Base-by-base conservation (phyloP, 108 stramenopile species). In the Aurantiochytrium sp. region DNA sequence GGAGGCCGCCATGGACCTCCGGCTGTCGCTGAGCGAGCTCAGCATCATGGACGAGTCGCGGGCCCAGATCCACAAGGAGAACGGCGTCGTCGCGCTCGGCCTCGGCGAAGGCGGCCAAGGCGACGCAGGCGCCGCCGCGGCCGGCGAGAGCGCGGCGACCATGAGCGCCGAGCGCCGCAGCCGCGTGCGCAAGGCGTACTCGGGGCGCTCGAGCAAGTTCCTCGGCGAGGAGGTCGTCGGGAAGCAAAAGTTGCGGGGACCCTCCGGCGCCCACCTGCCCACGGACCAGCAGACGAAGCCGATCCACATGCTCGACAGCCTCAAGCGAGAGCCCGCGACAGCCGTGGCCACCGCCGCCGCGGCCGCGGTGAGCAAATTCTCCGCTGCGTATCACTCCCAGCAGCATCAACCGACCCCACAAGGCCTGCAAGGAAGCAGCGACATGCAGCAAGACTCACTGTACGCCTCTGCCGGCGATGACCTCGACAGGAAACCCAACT, bases 151-250 rank as follows among this genome's bases (percentile, higher is more conserved):
- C 4, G 32, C 10, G 22, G 12, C 10, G 8, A 30, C 1, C 21
- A 12, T 54, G 53, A 54, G 53, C 27, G 34, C 32, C 8, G 59
- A 65, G 8, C 39, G 45, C 42, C 39, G 45, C n/a, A 81, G 73
- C 73, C 39, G 73, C 27, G 73, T 81, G 45, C 73, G 73, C 73
- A 81, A 81, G 39, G 73, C n/a, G 45, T 81, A 81, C 45, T 81
- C 73, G 12, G 73, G 73, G 45, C 73, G 73, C 21, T 81, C 73
- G 17, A 81, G 3, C 73, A 81, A 48, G 73, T 81, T 81, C 4
- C 30, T 81, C 2, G 6, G 8, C n/a, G 42, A 81, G 15, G 73
- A 81, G 3, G 73, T 81, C 27, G 45, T 48, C 12, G 42, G 39
- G 19, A 81, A 81, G 73, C 73, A 81, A 48, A 81, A 81, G 45